Percentiles rank a stretch among this genome's conserved stretches.
Conservation (phyloP, 2,329 filamentous ascomycete genomes). For the Fusarium sp. region DNA sequence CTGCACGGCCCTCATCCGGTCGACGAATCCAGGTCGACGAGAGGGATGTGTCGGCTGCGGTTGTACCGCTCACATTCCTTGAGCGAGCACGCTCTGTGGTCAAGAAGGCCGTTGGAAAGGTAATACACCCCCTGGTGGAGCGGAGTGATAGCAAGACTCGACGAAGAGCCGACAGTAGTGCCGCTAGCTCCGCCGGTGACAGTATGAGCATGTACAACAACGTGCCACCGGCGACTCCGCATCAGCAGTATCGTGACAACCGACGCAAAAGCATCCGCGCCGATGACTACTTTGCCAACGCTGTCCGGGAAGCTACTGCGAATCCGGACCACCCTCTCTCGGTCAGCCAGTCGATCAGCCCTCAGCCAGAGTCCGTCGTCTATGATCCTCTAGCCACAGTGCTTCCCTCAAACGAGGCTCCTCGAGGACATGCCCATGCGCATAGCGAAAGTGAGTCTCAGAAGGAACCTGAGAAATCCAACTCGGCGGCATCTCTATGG, state of each 20-base stretch:
- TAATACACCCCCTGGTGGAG: constrained; percentile 67
- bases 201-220: constrained; percentile 56
- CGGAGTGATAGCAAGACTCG: constrained; percentile 63
- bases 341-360: constrained; percentile 39
- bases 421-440: constrained; percentile 39
- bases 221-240: constrained; percentile 60
- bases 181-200: constrained; percentile 69
- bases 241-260: constrained; percentile 57
- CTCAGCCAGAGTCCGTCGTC: constrained; percentile 41
- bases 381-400: constrained; percentile 55
- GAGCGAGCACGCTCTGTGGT: constrained; percentile 83
- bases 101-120: constrained; percentile 70
- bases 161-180: constrained; percentile 66
- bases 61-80: constrained; percentile 86
- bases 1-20: constrained; percentile 76
- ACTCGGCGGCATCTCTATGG: constrained; percentile 41
- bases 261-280: constrained; percentile 62
- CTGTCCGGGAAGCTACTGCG: constrained; percentile 47
- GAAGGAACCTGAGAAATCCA: constrained; percentile 38
- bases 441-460: constrained; percentile 42
- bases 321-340: constrained; percentile 39
- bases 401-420: constrained; percentile 43
- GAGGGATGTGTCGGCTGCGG: constrained; percentile 86
- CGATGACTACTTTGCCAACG: constrained; percentile 62
- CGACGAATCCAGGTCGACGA: constrained; percentile 92